Percentiles rank a stretch among this genome's conserved stretches.
These are phyloP conservation scores for Bryum argenteum DNA, from an alignment of 225 moss, liverwort and hornwort species.

Conservation along the genomic window DNA sequence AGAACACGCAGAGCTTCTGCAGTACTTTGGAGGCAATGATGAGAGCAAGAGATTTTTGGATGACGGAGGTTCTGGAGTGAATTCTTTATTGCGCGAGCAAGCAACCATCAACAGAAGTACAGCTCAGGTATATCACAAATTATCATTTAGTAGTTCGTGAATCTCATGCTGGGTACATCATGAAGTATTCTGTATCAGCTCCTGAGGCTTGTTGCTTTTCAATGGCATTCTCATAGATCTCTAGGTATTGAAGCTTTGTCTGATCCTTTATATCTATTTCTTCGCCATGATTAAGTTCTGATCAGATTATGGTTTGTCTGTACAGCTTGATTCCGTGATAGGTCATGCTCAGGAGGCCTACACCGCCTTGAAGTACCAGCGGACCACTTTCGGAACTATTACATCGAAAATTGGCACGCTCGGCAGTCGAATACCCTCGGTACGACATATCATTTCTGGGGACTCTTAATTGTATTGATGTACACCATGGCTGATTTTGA, in stretches of 20 bases:
- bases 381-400: slow-evolving; percentile 51
- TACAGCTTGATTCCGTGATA: slow-evolving; percentile 60
- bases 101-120: slow-evolving; percentile 57
- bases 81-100: slow-evolving; percentile 58
- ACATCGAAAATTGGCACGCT: slow-evolving; percentile 46
- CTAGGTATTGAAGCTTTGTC: background rate
- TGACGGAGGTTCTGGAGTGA: slow-evolving; percentile 41
- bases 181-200: background rate
- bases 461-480: background rate
- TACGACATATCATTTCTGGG: slow-evolving; percentile 21
- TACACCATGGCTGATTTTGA: background rate
- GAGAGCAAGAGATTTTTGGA: slow-evolving; percentile 55
- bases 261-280: slow-evolving; percentile 6
- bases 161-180: slow-evolving; percentile 1
- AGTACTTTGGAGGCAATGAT: slow-evolving; percentile 54
- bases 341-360: slow-evolving; percentile 62
- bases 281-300: slow-evolving; percentile 7
- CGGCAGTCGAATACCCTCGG: slow-evolving; percentile 54
- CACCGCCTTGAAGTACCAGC: slow-evolving; percentile 49
- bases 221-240: background rate
- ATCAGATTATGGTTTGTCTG: slow-evolving; percentile 1
- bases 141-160: background rate
- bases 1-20: slow-evolving; percentile 68
- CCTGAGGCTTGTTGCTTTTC: background rate
- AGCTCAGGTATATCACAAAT: slow-evolving; percentile 48